Percentiles rank a stretch among this genome's conserved stretches.
Conservation (phyloP, 2,329 filamentous ascomycete genomes). For the Cladosporium austrohemisphaericum region DNA sequence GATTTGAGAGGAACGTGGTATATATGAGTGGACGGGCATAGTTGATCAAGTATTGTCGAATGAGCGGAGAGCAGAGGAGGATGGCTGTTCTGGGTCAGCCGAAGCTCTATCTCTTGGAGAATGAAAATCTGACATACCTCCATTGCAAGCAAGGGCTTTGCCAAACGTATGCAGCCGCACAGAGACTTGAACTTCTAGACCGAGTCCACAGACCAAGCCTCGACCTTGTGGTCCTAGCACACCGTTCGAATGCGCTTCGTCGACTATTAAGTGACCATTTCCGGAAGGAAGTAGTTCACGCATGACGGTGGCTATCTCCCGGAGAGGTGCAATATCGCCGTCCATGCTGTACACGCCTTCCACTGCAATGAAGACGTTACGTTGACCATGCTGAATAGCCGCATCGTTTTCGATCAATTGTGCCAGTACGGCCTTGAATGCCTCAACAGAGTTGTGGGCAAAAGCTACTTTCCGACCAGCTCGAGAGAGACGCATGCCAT, state of each 20-base stretch:
- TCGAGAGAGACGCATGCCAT: slow-evolving; percentile 67
- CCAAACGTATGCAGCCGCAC: slow-evolving; percentile 63
- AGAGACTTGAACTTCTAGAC: slow-evolving; percentile 54
- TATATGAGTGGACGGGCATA: slow-evolving; percentile 74
- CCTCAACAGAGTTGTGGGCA: slow-evolving; percentile 52
- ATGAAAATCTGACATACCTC: no score
- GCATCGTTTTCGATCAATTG: slow-evolving; percentile 29
- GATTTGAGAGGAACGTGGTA: slow-evolving; percentile 64
- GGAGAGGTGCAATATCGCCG: slow-evolving; percentile 65
- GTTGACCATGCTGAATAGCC: slow-evolving; percentile 35
- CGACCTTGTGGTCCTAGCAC: slow-evolving; percentile 54
- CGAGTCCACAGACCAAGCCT: slow-evolving; percentile 56
- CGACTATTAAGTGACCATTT: slow-evolving; percentile 62
- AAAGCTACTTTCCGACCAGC: slow-evolving; percentile 52
- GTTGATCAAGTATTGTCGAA: slow-evolving; percentile 66
- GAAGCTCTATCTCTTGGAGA: no score
- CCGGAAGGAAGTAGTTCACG: slow-evolving; percentile 52
- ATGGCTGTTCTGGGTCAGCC: slow-evolving; percentile 44
- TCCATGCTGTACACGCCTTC: slow-evolving; percentile 82
- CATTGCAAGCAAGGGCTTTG: slow-evolving; percentile 64
- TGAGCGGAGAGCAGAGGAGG: slow-evolving; percentile 58
- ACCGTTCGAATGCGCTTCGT: slow-evolving; percentile 66
- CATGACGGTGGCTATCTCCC: slow-evolving; percentile 56
- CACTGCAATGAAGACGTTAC: slow-evolving; percentile 63
- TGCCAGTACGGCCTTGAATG: slow-evolving; percentile 32